Base-by-base conservation (phyloP, 768 basidiomycete genomes). In the Calocera cornea region DNA sequence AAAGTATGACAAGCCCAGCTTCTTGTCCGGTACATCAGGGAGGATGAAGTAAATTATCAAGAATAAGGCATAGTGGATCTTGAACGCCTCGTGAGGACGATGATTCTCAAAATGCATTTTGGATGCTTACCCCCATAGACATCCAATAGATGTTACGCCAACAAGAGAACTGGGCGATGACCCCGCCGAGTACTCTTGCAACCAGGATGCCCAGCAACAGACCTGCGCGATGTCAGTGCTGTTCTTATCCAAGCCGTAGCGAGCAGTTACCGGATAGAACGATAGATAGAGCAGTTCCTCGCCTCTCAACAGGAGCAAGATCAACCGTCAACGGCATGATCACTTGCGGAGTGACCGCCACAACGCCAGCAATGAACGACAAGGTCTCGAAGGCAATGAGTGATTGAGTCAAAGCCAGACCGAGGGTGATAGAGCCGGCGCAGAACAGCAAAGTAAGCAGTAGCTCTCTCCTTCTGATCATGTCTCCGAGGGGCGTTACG, bases 401-500 rank as follows among this genome's bases (percentile, higher is more conserved):
- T 64, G 76, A 82, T 1, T 75, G 76, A 0, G 89, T 88, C 14
- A 90, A 70, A 0, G 88, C 82, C 0, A 93, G 80, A 0, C 87
- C 91, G 64, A 94, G 84, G 0, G 88, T 84, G 2, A 95, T 78
- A 2, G 80, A 72, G 0, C 83, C 81, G 0, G 86, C 84, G 24
- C 82, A 60, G 1, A 82, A 70, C 41, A 87, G 78, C 22, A 91
- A 76, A 12, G 80, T 68, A 24, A 95, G 79, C 34, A 88, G 80
- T 0, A 95, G 79, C 49, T 84, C 86, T 14, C 92, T 80, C 38
- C 92, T 79, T 22, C 88, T 87, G 33, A 92, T 82, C 24, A 94
- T 82, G 74, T 95, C 92, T 8, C 93, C 92, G 0, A 92, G 79
- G 1, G 93, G 92, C 0, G 88, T 83, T 66, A 95, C 84, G 44